phyloP scores from a whole-genome alignment of 768 basidiomycete species.

The Kockovaella imperatae region DNA sequence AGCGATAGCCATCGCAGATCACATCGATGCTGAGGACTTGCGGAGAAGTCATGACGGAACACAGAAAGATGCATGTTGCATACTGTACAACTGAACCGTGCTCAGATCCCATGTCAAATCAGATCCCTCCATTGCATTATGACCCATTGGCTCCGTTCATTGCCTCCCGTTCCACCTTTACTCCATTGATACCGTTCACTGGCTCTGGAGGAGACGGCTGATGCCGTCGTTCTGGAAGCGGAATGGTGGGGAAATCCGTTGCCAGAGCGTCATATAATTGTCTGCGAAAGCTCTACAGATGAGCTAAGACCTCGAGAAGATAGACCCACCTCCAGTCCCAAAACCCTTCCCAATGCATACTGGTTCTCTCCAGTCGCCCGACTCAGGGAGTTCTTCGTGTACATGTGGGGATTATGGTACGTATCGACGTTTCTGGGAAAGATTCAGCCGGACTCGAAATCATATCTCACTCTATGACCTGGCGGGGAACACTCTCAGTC shows the following conservation, averaged over 20 bases:
- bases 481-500: constrained; percentile 28
- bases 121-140: no score
- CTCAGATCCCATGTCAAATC: no score
- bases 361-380: constrained; percentile 35
- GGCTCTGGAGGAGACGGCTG: no score
- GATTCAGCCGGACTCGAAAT: not conserved
- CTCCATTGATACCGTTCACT: no score
- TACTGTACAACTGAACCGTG: no score
- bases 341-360: constrained; percentile 28
- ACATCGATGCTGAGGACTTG: no score
- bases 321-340: constrained; percentile 32
- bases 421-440: constrained; percentile 21
- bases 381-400: constrained; percentile 29
- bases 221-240: constrained; percentile 26
- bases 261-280: constrained; percentile 23
- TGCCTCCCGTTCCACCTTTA: no score
- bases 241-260: constrained; percentile 25
- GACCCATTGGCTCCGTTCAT: no score
- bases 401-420: constrained; percentile 29
- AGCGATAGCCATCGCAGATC: no score
- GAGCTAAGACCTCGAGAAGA: not conserved
- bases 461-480: constrained; percentile 34
- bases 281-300: constrained; percentile 26
- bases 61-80: no score
- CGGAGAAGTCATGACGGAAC: no score